phyloP scores from a whole-genome alignment of 1,284 basidiomycete species.

The Malassezia arunalokei region DNA sequence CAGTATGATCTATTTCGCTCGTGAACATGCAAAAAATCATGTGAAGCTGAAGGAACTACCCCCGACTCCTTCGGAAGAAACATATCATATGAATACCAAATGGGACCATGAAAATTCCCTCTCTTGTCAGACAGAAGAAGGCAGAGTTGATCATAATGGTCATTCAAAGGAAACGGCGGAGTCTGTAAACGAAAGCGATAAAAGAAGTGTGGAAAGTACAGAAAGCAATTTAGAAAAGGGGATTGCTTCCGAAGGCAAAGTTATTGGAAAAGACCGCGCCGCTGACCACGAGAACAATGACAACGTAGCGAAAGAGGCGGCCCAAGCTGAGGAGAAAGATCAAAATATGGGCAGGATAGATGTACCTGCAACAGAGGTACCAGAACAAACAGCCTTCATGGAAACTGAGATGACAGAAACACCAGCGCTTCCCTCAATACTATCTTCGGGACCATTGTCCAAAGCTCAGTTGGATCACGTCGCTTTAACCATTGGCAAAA shows the following conservation, averaged over 20 bases:
- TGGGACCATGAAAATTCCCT: not conserved
- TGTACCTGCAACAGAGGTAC: not conserved
- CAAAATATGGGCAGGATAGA: not conserved
- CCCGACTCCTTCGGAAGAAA: not conserved
- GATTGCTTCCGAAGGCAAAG: not conserved
- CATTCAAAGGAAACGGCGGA: not conserved
- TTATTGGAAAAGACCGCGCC: not conserved
- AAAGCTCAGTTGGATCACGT: not conserved
- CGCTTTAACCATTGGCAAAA: slow-evolving; percentile 26
- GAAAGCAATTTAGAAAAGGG: not conserved
- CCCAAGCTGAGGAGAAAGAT: not conserved
- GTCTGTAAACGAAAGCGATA: not conserved
- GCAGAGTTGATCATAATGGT: not conserved
- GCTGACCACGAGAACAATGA: not conserved
- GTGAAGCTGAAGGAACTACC: not conserved
- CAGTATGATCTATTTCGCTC: not conserved
- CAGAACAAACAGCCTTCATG: not conserved
- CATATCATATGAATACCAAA: not conserved
- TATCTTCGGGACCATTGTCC: not conserved
- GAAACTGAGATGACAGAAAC: not conserved
- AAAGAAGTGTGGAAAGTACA: not conserved
- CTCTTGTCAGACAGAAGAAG: too few species aligned
- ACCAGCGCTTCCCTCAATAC: not conserved
- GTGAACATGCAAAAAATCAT: not conserved
- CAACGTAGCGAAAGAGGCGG: not conserved